phyloP scores from a whole-genome alignment of 2,329 filamentous ascomycete species.

The Cadophora malorum region DNA sequence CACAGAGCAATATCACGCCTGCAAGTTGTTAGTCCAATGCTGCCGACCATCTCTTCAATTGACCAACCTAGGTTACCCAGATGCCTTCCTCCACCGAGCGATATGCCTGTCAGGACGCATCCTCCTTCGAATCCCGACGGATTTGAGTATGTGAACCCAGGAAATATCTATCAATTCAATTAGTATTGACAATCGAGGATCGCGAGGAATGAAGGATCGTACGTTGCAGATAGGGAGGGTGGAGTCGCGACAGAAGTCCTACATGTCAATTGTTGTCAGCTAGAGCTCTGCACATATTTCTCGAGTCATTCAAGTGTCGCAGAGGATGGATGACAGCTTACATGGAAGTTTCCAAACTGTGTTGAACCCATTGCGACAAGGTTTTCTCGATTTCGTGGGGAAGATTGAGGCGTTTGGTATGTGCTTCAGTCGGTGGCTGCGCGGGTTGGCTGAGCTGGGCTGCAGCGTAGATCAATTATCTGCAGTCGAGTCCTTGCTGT shows the following conservation, averaged over 20 bases:
- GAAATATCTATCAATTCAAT: constrained; percentile 64
- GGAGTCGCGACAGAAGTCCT: constrained; percentile 85
- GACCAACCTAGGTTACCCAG: constrained; percentile 82
- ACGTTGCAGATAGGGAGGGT: constrained; percentile 87
- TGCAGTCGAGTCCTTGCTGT: constrained; percentile 10
- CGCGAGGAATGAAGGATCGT: constrained; percentile 49
- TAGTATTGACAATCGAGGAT: constrained; percentile 26
- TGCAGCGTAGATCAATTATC: constrained; percentile 17
- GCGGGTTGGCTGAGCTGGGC: constrained; percentile 18
- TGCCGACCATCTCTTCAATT: constrained; percentile 5
- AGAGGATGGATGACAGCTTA: constrained; percentile 41
- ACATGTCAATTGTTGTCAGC: constrained; percentile 36
- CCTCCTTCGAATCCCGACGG: constrained; percentile 54
- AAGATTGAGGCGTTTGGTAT: constrained; percentile 11
- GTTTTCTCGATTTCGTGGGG: constrained; percentile 6
- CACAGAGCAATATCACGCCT: constrained; percentile 89
- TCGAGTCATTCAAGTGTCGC: constrained; percentile 25
- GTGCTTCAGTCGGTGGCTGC: constrained; percentile 18
- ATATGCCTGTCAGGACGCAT: constrained; percentile 79
- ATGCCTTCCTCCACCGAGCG: constrained; percentile 66
- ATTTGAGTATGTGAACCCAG: constrained; percentile 44
- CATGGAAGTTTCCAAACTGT: constrained; percentile 65
- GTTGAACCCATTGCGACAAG: constrained; percentile 34
- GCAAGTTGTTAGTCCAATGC: constrained; percentile 41
- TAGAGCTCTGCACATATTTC: not conserved